Base-by-base conservation (phyloP, 2,329 filamentous ascomycete genomes). In the Fusarium sacchari region DNA sequence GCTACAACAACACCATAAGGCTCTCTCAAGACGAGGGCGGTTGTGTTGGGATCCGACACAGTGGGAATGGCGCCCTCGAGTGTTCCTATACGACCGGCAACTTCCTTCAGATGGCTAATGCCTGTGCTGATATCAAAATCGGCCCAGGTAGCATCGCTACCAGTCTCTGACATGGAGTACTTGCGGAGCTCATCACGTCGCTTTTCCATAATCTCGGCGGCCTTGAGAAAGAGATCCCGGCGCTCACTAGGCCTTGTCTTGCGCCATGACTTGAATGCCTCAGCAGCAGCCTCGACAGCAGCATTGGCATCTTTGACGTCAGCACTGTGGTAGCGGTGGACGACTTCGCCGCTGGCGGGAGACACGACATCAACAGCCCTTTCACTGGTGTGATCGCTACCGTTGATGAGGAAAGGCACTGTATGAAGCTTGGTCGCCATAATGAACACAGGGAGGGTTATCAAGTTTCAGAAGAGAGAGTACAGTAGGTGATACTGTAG, bases 1-100 rank as follows among this genome's bases (percentile, higher is more conserved):
- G 90, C 91, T 36, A 97, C 83, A 22, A 95, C 87, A 13, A 96
- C 94, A 4, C 94, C 94, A 76, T 90, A 94, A 0, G 94, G 94
- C 81, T 95, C 93, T 79, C 91, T 92, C 72, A 91, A 82, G 8
- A 97, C 83, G 73, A 96, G 84, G 0, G 91, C 93, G 28, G 69
- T 85, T 32, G 78, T 75, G 36, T 74, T 69, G 6, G 81, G 75
- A 37, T 82, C 79, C 37, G 66, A 68, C 6, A 80, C 76, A 14
- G 75, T 52, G 15, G 85, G 82, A 34, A 85, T 81, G 12, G 77
- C 79, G 11, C 83, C 85, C 63, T 80, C 76, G 15, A 86, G 56
- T 17, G 80, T 79, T 17, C 78, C 74, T 28, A 87, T 82, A 20
- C 84, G 80, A 6, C 84, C 85, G 3, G 84, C 86, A 34, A 84